Evolutionary conservation across 2,329 filamentous ascomycete species (phyloP).

Genomic region (Neofusicoccum umdonicola): DNA sequence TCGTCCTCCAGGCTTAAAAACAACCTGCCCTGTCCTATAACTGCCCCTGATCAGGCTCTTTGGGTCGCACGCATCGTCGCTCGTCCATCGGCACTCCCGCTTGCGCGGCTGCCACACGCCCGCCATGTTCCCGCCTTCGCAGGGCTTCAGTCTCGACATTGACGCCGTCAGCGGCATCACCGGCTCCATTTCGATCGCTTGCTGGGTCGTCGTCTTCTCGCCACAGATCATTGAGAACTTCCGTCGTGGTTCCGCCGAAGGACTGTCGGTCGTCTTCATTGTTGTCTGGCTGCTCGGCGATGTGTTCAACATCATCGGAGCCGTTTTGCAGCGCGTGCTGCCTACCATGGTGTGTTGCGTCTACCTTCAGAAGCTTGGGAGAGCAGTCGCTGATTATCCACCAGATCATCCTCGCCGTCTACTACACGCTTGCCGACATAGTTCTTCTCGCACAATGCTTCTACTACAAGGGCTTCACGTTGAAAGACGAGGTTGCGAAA

Average conservation of each 20-base stretch:
- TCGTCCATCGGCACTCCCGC: neutral
- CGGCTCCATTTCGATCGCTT: conserved; percentile 93
- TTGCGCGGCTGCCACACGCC: neutral
- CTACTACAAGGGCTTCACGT: conserved; percentile 82
- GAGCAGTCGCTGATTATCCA: neutral
- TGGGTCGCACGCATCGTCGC: neutral
- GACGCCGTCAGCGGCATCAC: conserved; percentile 91
- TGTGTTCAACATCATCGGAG: conserved; percentile 95
- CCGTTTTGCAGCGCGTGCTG: conserved; percentile 83
- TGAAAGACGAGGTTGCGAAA: conserved; percentile 34
- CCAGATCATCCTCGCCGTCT: conserved; percentile 82
- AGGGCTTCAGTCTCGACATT: conserved; percentile 70
- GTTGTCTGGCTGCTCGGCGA: conserved; percentile 91
- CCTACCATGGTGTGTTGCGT: conserved; percentile 72
- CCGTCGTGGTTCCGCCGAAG: conserved; percentile 77
- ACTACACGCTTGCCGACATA: conserved; percentile 89
- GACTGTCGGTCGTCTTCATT: conserved; percentile 86
- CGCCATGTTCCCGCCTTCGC: conserved; percentile 53
- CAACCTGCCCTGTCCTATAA: neutral
- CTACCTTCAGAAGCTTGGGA: neutral
- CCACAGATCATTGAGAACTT: conserved; percentile 97
- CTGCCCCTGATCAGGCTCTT: neutral
- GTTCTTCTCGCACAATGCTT: conserved; percentile 88
- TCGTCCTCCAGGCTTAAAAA: neutral
- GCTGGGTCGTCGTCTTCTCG: conserved; percentile 95